Evolutionary conservation across 192 early-diverging fungal species (phyloP).

Genomic region (Coemansia sp.): DNA sequence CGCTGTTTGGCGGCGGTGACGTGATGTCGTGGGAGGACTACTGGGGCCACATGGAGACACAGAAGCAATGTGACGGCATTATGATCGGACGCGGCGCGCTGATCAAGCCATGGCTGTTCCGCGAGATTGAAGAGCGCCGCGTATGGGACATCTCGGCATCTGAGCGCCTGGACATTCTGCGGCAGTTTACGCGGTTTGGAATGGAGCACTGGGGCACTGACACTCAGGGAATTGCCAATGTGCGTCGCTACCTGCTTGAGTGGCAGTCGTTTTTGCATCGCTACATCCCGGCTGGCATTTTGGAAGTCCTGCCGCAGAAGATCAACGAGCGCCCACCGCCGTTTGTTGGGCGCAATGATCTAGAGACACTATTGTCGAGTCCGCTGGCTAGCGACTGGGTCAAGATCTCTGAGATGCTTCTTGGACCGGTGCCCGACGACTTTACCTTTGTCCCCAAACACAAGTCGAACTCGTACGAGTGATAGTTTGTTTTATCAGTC

Average conservation of each 20-base stretch:
- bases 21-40: constrained; percentile 83
- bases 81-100: constrained; percentile 93
- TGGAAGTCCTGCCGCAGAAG: constrained; percentile 89
- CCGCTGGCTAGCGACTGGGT: constrained; percentile 82
- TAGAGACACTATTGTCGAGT: constrained; percentile 94
- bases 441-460: constrained; percentile 96
- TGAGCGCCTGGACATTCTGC: constrained; percentile 91
- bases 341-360: constrained; percentile 82
- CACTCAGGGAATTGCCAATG: constrained; percentile 78
- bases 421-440: constrained; percentile 83
- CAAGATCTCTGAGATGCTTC: constrained; percentile 84
- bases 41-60: constrained; percentile 61
- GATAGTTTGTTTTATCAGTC: background rate
- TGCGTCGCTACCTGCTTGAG: constrained; percentile 76
- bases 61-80: constrained; percentile 69
- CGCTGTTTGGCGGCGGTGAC: constrained; percentile 83
- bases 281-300: constrained; percentile 89
- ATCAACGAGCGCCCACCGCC: constrained; percentile 89
- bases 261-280: constrained; percentile 73
- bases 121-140: constrained; percentile 81
- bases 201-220: constrained; percentile 96
- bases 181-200: constrained; percentile 78
- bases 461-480: constrained; percentile 75
- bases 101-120: constrained; percentile 98
- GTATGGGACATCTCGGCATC: constrained; percentile 88